These are phyloP conservation scores for Gamarada debralockiae DNA, from an alignment of 495 filamentous ascomycete species.

Conservation along the genomic window DNA sequence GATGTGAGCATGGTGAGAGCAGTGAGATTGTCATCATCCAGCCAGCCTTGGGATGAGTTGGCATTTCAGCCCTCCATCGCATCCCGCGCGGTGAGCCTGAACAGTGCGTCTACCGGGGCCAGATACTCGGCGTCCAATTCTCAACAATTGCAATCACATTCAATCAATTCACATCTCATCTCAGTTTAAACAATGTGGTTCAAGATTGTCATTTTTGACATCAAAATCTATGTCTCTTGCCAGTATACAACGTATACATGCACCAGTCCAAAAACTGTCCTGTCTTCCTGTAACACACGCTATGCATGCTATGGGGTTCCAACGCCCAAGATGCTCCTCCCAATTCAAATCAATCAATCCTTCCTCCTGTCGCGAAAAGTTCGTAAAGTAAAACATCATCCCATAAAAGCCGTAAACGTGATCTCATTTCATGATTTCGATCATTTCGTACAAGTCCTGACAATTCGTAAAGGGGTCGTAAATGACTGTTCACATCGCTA, in stretches of 20 bases:
- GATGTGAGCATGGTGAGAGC: too few relatives aligned
- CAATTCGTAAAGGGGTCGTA: conserved; percentile 21
- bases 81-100: too few relatives aligned
- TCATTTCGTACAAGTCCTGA: conserved; percentile 23
- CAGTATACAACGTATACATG: conserved; percentile 16
- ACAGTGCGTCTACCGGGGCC: too few relatives aligned
- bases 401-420: conserved; percentile 22
- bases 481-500: conserved; percentile 22
- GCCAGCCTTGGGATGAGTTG: too few relatives aligned
- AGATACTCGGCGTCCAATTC: too few relatives aligned
- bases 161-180: background rate
- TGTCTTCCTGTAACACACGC: conserved; percentile 7
- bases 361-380: background rate
- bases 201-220: conserved; percentile 3
- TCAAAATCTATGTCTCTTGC: conserved; percentile 10
- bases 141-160: background rate
- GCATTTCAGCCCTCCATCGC: too few relatives aligned
- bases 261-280: too few relatives aligned
- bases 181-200: conserved; percentile 1
- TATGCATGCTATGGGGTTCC: conserved; percentile 14
- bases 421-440: background rate
- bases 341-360: conserved; percentile 1
- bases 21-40: too few relatives aligned
- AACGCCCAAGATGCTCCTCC: conserved; percentile 21
- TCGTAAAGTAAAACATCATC: conserved; percentile 20